These are phyloP conservation scores for Trichomonas gallinae DNA, from an alignment of 208 protist species.

Conservation along the genomic window DNA sequence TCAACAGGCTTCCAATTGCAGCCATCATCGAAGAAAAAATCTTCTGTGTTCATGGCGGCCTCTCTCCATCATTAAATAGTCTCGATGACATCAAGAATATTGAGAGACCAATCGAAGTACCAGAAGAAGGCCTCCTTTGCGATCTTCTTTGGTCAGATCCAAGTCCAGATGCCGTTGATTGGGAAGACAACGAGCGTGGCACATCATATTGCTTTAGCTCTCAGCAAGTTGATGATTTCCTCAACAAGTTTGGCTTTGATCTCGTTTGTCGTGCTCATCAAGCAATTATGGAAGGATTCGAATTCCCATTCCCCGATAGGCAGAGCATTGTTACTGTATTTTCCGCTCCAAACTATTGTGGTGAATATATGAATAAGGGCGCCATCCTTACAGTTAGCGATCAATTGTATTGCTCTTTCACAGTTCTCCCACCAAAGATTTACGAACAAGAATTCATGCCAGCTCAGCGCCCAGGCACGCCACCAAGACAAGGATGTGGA, in stretches of 20 bases:
- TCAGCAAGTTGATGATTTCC: constrained; percentile 88
- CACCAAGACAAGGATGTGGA: neutral
- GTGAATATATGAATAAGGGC: constrained; percentile 97
- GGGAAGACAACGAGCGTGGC: constrained; percentile 88
- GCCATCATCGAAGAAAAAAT: constrained; percentile 13
- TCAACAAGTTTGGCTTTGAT: constrained; percentile 94
- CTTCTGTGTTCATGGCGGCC: constrained; percentile 1
- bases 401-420: constrained; percentile 50
- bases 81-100: neutral
- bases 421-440: neutral
- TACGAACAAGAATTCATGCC: neutral
- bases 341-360: constrained; percentile 97
- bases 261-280: constrained; percentile 96
- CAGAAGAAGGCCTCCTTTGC: constrained; percentile 75
- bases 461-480: neutral
- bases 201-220: constrained; percentile 93
- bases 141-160: constrained; percentile 98
- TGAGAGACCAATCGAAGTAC: neutral
- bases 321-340: constrained; percentile 97
- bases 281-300: constrained; percentile 61
- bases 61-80: neutral
- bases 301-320: constrained; percentile 88
- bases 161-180: constrained; percentile 59
- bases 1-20: constrained; percentile 4
- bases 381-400: constrained; percentile 68